These are phyloP conservation scores for Rheum nobile DNA, from an alignment of 148 eudicot genomes.

Conservation along the genomic window DNA sequence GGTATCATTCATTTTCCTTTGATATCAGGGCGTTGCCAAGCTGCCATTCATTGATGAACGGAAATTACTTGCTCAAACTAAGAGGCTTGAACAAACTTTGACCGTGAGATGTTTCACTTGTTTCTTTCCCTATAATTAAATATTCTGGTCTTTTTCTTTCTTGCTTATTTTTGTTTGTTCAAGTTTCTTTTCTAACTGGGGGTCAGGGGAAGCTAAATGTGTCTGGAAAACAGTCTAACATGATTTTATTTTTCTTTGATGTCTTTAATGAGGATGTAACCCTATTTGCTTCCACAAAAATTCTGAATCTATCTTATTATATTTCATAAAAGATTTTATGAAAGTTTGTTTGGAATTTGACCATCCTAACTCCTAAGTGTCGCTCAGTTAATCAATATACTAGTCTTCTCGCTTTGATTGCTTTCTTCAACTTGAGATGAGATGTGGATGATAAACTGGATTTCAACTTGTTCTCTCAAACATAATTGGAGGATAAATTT, in stretches of 20 bases:
- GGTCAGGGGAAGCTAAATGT: not conserved
- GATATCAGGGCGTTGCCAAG: constrained; percentile 73
- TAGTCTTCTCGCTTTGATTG: not conserved
- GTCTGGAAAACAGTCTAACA: not conserved
- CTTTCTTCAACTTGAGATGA: not conserved
- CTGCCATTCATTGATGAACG: constrained; percentile 90
- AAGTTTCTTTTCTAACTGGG: not conserved
- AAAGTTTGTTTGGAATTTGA: not conserved
- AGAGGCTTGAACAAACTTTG: constrained; percentile 74
- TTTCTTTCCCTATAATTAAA: not conserved
- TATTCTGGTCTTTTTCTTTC: not conserved
- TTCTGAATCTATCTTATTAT: not conserved
- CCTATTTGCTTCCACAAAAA: not conserved
- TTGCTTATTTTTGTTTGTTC: not conserved
- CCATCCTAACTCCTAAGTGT: not conserved
- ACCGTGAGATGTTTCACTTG: constrained; percentile 34
- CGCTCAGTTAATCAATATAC: not conserved
- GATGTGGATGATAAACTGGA: not conserved
- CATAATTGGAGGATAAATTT: not conserved
- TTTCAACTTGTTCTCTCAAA: not conserved
- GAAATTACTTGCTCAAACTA: constrained; percentile 75
- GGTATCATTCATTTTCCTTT: constrained; percentile 1
- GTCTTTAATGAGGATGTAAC: not conserved
- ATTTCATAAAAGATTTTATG: not conserved
- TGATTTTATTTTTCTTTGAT: not conserved